phyloP scores from a whole-genome alignment of 2,329 filamentous ascomycete species.

The Colletotrichum lentis region DNA sequence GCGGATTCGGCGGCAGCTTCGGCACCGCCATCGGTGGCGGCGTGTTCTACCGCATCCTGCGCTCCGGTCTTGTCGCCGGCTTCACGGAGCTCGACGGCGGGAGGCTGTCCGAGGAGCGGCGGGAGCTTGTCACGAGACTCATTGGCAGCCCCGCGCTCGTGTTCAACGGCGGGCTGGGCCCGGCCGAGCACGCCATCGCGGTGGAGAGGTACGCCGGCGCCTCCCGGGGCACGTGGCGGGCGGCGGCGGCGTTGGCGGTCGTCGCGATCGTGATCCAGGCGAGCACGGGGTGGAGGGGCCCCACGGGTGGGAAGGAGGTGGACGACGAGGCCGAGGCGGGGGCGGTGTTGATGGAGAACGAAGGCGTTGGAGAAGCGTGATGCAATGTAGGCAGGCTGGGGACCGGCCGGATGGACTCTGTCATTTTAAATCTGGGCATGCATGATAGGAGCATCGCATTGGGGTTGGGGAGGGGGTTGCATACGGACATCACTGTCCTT shows the following conservation, averaged over 20 bases:
- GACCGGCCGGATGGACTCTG: too few species aligned
- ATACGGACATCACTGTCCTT: not conserved
- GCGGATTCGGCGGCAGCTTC: slow-evolving; percentile 83
- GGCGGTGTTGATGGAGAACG: slow-evolving; percentile 43
- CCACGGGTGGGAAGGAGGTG: slow-evolving; percentile 50
- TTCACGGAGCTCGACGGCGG: slow-evolving; percentile 61
- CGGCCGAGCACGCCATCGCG: slow-evolving; percentile 55
- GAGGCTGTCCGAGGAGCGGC: slow-evolving; percentile 46
- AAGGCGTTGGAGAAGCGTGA: slow-evolving; percentile 46
- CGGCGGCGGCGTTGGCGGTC: slow-evolving; percentile 55
- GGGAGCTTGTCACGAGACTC: slow-evolving; percentile 55
- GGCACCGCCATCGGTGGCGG: slow-evolving; percentile 82
- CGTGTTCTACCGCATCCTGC: slow-evolving; percentile 71
- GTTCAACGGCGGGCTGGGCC: slow-evolving; percentile 52
- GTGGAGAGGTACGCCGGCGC: slow-evolving; percentile 58
- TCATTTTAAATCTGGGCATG: not conserved
- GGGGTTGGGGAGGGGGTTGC: not conserved
- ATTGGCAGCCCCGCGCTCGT: slow-evolving; percentile 62
- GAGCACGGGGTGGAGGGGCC: slow-evolving; percentile 60
- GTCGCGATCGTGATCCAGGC: slow-evolving; percentile 58
- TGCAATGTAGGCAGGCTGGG: not conserved
- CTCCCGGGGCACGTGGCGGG: slow-evolving; percentile 56
- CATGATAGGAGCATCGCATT: not conserved
- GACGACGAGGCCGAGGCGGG: slow-evolving; percentile 46
- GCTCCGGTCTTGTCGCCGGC: slow-evolving; percentile 61